A percentile compares a stretch with the other conserved stretches of the same genome.
Conservation (phyloP, 768 basidiomycete genomes). For the Phanerodontia chrysosporium region DNA sequence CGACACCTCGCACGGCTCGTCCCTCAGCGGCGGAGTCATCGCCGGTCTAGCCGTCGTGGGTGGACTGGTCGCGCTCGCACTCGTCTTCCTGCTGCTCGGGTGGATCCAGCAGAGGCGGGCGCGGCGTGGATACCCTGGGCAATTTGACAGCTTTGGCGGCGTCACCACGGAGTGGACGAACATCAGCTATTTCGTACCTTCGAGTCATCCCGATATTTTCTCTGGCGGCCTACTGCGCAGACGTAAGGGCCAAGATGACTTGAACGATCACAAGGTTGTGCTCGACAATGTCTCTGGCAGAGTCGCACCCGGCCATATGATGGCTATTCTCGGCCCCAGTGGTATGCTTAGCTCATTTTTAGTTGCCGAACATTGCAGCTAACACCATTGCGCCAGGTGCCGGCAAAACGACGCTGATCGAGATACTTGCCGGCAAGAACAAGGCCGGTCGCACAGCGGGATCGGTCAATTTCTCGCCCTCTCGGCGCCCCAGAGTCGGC, state of each 20-base stretch:
- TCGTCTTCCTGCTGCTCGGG: constrained; percentile 61
- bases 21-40: constrained; percentile 79
- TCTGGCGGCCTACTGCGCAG: constrained; percentile 11
- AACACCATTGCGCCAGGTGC: constrained; percentile 42
- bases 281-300: constrained; percentile 66
- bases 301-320: constrained; percentile 77
- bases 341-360: constrained; percentile 37
- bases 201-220: neutral
- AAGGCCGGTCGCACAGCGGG: constrained; percentile 74
- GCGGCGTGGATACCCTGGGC: constrained; percentile 30
- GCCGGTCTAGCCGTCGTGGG: constrained; percentile 88
- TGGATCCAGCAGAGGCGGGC: constrained; percentile 59
- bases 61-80: constrained; percentile 49
- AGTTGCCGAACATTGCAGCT: neutral
- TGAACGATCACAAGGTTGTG: constrained; percentile 54
- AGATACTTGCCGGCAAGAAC: constrained; percentile 80
- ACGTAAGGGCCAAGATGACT: neutral
- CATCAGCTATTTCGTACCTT: constrained; percentile 60
- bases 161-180: constrained; percentile 65
- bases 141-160: constrained; percentile 39
- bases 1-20: constrained; percentile 27
- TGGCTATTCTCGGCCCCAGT: constrained; percentile 90
- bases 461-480: constrained; percentile 47
- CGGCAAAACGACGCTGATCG: constrained; percentile 89
- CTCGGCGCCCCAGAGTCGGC: constrained; percentile 36